These are phyloP conservation scores for Penicillium sp. DNA, from an alignment of 2,329 filamentous ascomycete species.

Conservation along the genomic window DNA sequence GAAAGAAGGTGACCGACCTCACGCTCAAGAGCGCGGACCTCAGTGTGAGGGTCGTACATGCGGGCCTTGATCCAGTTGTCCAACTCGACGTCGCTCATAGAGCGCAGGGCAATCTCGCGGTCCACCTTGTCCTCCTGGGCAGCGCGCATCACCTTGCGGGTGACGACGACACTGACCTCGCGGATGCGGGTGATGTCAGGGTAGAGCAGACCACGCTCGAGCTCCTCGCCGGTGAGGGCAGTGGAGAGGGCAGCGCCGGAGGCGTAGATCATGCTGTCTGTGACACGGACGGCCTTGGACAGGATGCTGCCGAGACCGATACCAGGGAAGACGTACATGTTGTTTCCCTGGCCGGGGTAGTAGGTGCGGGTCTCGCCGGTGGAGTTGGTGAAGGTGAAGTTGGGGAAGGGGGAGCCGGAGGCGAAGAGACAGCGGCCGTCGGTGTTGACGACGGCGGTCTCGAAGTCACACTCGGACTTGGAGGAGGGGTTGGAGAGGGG, in stretches of 20 bases:
- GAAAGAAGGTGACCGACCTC: slow-evolving; percentile 48
- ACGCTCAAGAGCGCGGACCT: slow-evolving; percentile 48
- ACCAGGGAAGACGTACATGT: slow-evolving; percentile 94
- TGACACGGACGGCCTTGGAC: slow-evolving; percentile 80
- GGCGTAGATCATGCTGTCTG: slow-evolving; percentile 95
- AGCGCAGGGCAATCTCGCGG: slow-evolving; percentile 46
- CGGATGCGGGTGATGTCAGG: slow-evolving; percentile 87
- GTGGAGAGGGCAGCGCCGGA: slow-evolving; percentile 79
- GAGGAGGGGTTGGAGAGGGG: slow-evolving; percentile 92
- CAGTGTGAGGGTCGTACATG: slow-evolving; percentile 52
- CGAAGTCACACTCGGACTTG: slow-evolving; percentile 97
- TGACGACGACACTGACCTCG: slow-evolving; percentile 82
- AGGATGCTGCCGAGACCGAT: slow-evolving; percentile 92
- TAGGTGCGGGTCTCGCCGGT: slow-evolving; percentile 64
- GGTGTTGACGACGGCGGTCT: slow-evolving; percentile 87
- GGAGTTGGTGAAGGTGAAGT: slow-evolving; percentile 63
- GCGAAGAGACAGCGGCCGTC: slow-evolving; percentile 91
- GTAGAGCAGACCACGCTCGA: slow-evolving; percentile 82
- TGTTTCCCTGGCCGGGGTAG: slow-evolving; percentile 75
- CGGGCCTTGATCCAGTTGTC: slow-evolving; percentile 50
- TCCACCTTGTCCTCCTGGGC: slow-evolving; percentile 77
- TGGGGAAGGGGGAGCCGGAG: slow-evolving; percentile 87
- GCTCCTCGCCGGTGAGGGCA: slow-evolving; percentile 76
- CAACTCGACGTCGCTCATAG: slow-evolving; percentile 44
- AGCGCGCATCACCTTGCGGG: slow-evolving; percentile 88